Evolutionary conservation across 345 rosid genomes (phyloP).

Genomic region (Noccaea bulbosa): DNA sequence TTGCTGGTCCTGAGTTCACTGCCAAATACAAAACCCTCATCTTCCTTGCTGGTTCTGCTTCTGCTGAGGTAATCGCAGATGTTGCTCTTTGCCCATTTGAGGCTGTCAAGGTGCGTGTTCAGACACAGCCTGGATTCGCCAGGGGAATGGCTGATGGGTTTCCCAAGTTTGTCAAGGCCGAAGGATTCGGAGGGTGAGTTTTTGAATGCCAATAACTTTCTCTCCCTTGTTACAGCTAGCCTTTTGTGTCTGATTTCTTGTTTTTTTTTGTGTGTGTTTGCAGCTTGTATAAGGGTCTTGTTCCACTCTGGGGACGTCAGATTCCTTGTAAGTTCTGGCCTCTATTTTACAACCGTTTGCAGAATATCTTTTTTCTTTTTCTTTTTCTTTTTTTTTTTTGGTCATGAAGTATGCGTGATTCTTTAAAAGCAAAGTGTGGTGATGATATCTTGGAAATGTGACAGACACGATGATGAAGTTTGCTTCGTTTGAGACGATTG

Average conservation of each 20-base stretch:
- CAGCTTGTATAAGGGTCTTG: conserved; percentile 96
- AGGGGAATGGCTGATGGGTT: conserved; percentile 93
- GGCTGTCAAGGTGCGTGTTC: conserved; percentile 98
- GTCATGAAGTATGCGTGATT: neutral
- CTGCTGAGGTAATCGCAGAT: conserved; percentile 96
- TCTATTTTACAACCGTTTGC: conserved; percentile 7
- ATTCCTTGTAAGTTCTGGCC: conserved; percentile 81
- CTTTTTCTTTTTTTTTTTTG: neutral
- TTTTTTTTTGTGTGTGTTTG: conserved; percentile 11
- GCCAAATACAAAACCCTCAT: conserved; percentile 93
- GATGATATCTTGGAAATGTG: conserved; percentile 31
- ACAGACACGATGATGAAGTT: conserved; percentile 99
- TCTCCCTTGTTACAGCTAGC: neutral
- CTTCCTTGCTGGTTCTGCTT: conserved; percentile 98
- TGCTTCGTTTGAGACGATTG: conserved; percentile 92
- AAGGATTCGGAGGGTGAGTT: conserved; percentile 85
- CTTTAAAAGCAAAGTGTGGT: neutral
- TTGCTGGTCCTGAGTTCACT: conserved; percentile 88
- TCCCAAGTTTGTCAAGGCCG: conserved; percentile 90
- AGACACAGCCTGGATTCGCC: conserved; percentile 99
- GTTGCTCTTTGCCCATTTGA: conserved; percentile 97
- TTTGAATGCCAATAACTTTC: neutral
- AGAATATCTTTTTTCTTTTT: neutral
- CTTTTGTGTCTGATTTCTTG: conserved; percentile 13
- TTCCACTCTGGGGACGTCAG: conserved; percentile 99